These are phyloP conservation scores for Dipteronia dyeriana DNA, from an alignment of 345 rosid species.

Conservation along the genomic window DNA sequence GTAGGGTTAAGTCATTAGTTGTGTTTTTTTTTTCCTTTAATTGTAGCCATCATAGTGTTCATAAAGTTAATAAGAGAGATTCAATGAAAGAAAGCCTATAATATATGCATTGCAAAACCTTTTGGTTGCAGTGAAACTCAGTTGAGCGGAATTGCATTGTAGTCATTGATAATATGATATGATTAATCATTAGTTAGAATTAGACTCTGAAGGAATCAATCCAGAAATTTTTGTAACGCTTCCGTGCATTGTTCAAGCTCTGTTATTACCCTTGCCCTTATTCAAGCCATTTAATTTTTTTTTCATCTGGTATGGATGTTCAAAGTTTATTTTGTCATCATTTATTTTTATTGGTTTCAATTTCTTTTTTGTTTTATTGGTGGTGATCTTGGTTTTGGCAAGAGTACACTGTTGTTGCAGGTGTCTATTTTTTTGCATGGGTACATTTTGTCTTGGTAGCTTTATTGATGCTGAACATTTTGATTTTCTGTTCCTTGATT, in stretches of 20 bases:
- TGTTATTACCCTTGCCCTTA: neutral
- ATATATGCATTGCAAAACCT: too few relatives aligned
- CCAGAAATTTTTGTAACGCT: neutral
- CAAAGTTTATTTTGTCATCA: neutral
- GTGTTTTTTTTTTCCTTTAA: neutral
- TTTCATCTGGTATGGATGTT: neutral
- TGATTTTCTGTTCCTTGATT: neutral
- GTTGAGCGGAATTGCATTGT: neutral
- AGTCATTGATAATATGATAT: too few relatives aligned
- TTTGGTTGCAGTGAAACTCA: neutral
- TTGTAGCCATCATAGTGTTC: neutral
- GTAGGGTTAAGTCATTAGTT: neutral
- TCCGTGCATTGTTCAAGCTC: neutral
- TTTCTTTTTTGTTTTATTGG: slow-evolving; percentile 85
- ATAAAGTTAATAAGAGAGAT: neutral
- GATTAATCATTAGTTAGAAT: neutral
- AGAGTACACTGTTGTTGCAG: slow-evolving; percentile 91
- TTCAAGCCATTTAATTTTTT: neutral
- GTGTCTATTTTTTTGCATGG: slow-evolving; percentile 29
- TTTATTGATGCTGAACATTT: neutral
- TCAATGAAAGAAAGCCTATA: neutral
- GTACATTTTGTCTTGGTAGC: neutral
- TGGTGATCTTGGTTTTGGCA: slow-evolving; percentile 98
- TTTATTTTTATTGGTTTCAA: slow-evolving; percentile 36
- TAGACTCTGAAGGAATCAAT: neutral